phyloP scores from a whole-genome alignment of 78 protist genomes.

The Dictyostelium purpureum region DNA sequence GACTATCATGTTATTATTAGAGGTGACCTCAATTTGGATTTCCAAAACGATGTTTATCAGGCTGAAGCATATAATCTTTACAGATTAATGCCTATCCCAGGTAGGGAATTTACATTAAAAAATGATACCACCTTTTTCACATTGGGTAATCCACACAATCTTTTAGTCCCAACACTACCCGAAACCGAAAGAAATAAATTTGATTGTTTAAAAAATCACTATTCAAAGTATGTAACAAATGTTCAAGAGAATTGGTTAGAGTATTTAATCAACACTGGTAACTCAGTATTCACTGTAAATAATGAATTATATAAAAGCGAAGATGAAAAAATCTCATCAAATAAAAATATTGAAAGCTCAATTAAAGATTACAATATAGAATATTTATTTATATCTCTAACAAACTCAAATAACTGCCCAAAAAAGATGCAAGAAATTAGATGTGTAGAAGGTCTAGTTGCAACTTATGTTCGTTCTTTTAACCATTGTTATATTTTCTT shows the following conservation, averaged over 20 bases:
- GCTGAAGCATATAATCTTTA: neutral
- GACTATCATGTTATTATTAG: neutral
- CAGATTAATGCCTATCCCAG: neutral
- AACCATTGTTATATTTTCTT: slow-evolving; percentile 17
- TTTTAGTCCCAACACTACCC: neutral
- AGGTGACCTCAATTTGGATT: neutral
- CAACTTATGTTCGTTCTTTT: neutral
- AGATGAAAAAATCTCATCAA: neutral
- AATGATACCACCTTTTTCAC: neutral
- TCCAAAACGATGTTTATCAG: neutral
- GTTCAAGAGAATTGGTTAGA: slow-evolving; percentile 1
- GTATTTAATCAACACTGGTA: neutral
- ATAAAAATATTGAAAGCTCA: neutral
- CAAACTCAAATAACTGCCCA: neutral
- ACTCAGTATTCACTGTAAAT: neutral
- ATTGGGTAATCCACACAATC: neutral
- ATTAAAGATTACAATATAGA: neutral
- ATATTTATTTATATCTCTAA: neutral
- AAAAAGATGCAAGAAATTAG: slow-evolving; percentile 17
- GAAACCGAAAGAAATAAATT: neutral
- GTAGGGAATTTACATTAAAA: neutral
- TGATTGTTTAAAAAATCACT: neutral
- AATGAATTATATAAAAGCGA: neutral
- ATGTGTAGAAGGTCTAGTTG: slow-evolving; percentile 2
- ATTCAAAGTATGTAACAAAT: neutral